Percentiles rank a stretch among this genome's conserved stretches.
These are phyloP conservation scores for Suhomyces pyralidae DNA, from an alignment of 805 yeast genomes.

Conservation along the genomic window DNA sequence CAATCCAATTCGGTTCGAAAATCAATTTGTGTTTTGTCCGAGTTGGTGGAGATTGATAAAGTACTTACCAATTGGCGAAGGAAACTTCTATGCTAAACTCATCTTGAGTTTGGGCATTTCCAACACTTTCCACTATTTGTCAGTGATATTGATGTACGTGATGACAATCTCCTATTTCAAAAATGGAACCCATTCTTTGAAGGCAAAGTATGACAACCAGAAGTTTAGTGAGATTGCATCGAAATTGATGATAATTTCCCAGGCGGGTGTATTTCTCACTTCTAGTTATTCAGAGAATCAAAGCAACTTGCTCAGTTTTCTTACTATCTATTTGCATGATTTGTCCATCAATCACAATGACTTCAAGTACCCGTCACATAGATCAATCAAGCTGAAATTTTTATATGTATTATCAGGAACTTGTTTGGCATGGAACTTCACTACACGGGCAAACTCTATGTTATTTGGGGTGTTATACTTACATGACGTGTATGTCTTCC, in stretches of 20 bases:
- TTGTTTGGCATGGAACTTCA: conserved; percentile 53
- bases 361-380: conserved; percentile 10
- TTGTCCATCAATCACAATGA: conserved; percentile 20
- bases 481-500: conserved; percentile 46
- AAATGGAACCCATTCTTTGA: neutral
- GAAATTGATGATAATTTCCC: conserved; percentile 55
- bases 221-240: conserved; percentile 28
- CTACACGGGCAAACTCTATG: conserved; percentile 73
- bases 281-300: conserved; percentile 75
- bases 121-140: conserved; percentile 50
- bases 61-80: conserved; percentile 14
- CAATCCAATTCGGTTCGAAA: conserved; percentile 63
- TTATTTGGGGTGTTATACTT: conserved; percentile 67
- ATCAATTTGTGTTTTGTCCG: conserved; percentile 86
- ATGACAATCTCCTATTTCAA: conserved; percentile 38
- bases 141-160: conserved; percentile 47
- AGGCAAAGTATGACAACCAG: neutral
- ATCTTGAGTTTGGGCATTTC: conserved; percentile 48
- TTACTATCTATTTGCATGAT: conserved; percentile 54
- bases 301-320: conserved; percentile 58
- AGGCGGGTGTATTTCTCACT: conserved; percentile 77
- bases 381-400: conserved; percentile 19
- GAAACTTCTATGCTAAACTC: conserved; percentile 44
- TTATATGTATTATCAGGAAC: conserved; percentile 49
- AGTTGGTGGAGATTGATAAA: conserved; percentile 62